Percentiles rank a stretch among this genome's conserved stretches.
Evolutionary conservation across 441 rosid species (phyloP).

Genomic region (Omphalea diandra): DNA sequence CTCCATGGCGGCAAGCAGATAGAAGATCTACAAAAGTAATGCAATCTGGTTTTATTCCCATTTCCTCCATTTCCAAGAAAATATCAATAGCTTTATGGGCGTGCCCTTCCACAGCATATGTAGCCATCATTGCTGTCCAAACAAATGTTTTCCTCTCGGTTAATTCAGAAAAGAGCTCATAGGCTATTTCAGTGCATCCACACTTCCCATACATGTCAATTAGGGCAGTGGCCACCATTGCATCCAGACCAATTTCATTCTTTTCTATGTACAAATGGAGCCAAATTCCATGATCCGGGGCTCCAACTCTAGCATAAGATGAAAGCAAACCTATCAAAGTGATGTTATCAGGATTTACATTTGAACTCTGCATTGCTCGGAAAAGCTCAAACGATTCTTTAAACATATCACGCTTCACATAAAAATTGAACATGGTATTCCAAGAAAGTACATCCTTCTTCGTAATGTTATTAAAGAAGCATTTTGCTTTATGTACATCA

Average conservation of each 20-base stretch:
- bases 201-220: slow-evolving; percentile 29
- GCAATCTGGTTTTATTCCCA: slow-evolving; percentile 15
- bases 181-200: slow-evolving; percentile 15
- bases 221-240: slow-evolving; percentile 18
- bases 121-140: slow-evolving; percentile 23
- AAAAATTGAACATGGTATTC: slow-evolving; percentile 21
- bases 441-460: slow-evolving; percentile 20
- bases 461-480: slow-evolving; percentile 16
- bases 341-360: slow-evolving; percentile 10
- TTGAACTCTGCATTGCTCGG: slow-evolving; percentile 17
- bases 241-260: slow-evolving; percentile 7
- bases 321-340: slow-evolving; percentile 17
- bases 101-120: slow-evolving; percentile 18
- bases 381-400: slow-evolving; percentile 23
- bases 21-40: slow-evolving; percentile 23
- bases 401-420: slow-evolving; percentile 2
- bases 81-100: slow-evolving; percentile 12
- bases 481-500: neutral
- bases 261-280: slow-evolving; percentile 14
- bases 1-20: slow-evolving; percentile 28
- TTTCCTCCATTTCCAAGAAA: slow-evolving; percentile 18
- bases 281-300: slow-evolving; percentile 25
- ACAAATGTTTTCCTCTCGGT: slow-evolving; percentile 12
- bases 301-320: slow-evolving; percentile 20
- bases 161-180: slow-evolving; percentile 9